A percentile compares a stretch with the other conserved stretches of the same genome.
These are phyloP conservation scores for Hypoxylon crocopeplum DNA, from an alignment of 495 filamentous ascomycete genomes.

Conservation along the genomic window DNA sequence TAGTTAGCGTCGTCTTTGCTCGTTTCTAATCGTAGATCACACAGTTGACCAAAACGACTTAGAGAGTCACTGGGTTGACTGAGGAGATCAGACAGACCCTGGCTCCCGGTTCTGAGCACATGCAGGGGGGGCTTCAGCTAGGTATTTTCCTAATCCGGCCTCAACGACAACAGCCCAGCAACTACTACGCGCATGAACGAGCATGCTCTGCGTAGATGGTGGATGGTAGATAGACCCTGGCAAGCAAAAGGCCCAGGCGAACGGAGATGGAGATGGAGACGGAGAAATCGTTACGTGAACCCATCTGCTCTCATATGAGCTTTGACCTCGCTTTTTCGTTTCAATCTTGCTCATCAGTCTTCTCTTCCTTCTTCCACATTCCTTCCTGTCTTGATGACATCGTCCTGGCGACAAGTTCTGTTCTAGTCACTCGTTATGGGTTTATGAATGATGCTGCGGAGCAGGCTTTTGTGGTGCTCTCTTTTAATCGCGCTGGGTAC, in stretches of 20 bases:
- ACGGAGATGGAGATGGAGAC: conserved; percentile 15
- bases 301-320: conserved; percentile 28
- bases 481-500: conserved; percentile 40
- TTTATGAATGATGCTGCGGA: conserved; percentile 38
- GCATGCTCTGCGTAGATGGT: conserved; percentile 1
- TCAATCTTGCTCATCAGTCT: conserved; percentile 10
- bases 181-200: conserved; percentile 26
- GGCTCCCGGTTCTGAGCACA: neutral
- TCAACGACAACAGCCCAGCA: conserved; percentile 18
- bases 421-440: conserved; percentile 34
- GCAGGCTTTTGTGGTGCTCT: conserved; percentile 38
- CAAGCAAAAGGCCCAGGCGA: neutral
- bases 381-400: conserved; percentile 26
- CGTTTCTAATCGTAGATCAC: conserved; percentile 43
- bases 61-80: conserved; percentile 20
- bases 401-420: conserved; percentile 25
- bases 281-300: conserved; percentile 3
- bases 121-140: conserved; percentile 19
- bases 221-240: conserved; percentile 8
- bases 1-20: conserved; percentile 5
- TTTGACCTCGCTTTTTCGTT: conserved; percentile 28
- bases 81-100: conserved; percentile 28
- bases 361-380: conserved; percentile 22
- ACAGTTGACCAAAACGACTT: conserved; percentile 30
- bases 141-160: conserved; percentile 18